Base-by-base conservation (phyloP, 495 filamentous ascomycete genomes). In the Pyronema omphalodes region DNA sequence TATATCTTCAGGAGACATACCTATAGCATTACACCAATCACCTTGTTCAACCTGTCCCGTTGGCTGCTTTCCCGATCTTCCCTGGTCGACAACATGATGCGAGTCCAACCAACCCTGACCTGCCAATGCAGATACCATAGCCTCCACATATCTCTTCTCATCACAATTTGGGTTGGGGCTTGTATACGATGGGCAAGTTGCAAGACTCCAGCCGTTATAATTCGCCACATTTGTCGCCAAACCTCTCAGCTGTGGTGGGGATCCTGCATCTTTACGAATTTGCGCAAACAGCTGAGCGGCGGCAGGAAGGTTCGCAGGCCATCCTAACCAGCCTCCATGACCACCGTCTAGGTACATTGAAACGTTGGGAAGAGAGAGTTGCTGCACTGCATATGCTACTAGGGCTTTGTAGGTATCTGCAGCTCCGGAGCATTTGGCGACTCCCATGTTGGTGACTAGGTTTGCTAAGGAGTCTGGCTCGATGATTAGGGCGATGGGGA, bases 281-380 rank as follows among this genome's bases (percentile, higher is more conserved):
- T 73, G 63, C 58, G 75, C 82, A 58, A 78, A 83, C 58, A 83
- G 73, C 62, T 77, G 65, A 15, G 83, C 84, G 17, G 81, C 83
- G 50, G 81, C 81, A 57, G 72, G 63, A 58, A 88, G 74, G 71
- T 91, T 88, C 55, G 77, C 82, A 44, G 78, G 69, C 85, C 85
- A 91, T 59, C 85, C 84, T 8, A 65, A 53, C 84, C 84, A 91
- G 58, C 85, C 84, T 52, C 74, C 80, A 71, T 84, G 80, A 67
- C 82, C 84, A 53, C 82, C 84, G 63, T 91, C 85, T 47, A 91
- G 59, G 68, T 91, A 88, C 84, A 85, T 85, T 58, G 80, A 68
- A 55, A 88, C 83, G 68, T 88, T 87, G 58, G 77, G 75, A 9
- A 88, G 72, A 70, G 84, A 80, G 58, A 88, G 73, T 56, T 75